A percentile compares a stretch with the other conserved stretches of the same genome.
These are phyloP conservation scores for Globisporangium parvum DNA, from an alignment of 352 stramenopile genomes.

Conservation along the genomic window DNA sequence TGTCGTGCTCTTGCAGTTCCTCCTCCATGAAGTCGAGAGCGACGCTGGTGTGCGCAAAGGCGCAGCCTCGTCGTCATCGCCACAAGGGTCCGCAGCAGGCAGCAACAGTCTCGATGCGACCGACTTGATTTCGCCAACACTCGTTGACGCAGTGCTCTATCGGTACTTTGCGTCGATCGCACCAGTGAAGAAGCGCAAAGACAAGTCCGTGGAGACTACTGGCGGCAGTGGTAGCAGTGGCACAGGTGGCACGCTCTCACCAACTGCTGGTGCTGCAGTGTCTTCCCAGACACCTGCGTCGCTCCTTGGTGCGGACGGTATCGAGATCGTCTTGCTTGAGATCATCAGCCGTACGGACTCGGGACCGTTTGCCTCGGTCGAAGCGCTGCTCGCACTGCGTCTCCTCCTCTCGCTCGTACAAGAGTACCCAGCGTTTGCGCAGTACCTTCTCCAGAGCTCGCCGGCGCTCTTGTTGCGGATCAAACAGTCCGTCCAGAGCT, in stretches of 20 bases:
- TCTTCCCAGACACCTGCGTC: neutral
- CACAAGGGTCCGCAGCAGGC: neutral
- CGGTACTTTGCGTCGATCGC: slow-evolving; percentile 8
- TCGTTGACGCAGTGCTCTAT: slow-evolving; percentile 40
- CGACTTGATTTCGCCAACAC: slow-evolving; percentile 22
- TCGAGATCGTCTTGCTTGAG: slow-evolving; percentile 47
- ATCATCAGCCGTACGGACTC: slow-evolving; percentile 35
- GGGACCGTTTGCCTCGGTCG: slow-evolving; percentile 21
- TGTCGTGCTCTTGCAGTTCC: slow-evolving; percentile 40
- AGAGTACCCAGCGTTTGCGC: slow-evolving; percentile 33
- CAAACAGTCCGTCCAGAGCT: slow-evolving; percentile 34
- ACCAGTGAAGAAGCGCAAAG: slow-evolving; percentile 26
- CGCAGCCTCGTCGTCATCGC: neutral
- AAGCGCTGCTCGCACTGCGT: slow-evolving; percentile 40
- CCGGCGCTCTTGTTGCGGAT: slow-evolving; percentile 25
- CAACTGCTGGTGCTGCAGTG: neutral
- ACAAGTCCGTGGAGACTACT: slow-evolving; percentile 21
- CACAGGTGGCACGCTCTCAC: neutral
- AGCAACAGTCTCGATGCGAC: neutral
- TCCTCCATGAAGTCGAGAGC: slow-evolving; percentile 53
- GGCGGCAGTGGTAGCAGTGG: neutral
- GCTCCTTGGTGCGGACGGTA: slow-evolving; percentile 19
- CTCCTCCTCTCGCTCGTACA: slow-evolving; percentile 62
- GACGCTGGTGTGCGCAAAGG: slow-evolving; percentile 11
- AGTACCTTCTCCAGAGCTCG: slow-evolving; percentile 35